Evolutionary conservation across 129 eudicot species (phyloP), one percentile per base, ranked within the genome.

Genomic region (Glebionis coronaria): DNA sequence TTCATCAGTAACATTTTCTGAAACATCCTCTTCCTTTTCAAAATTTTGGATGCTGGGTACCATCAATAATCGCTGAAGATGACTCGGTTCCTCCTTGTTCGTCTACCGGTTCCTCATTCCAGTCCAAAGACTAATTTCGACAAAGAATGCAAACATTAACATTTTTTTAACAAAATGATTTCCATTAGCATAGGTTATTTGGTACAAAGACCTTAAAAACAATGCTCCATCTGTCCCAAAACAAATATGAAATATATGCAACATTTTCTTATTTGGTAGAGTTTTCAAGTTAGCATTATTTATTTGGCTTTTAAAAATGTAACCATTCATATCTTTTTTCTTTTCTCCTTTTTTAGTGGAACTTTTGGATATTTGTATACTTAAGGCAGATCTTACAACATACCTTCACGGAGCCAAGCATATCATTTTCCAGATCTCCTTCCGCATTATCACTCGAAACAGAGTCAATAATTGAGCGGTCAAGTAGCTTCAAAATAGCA

Each of bases 361-460:
- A 11, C 18, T 8, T 56, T 4, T 8, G 7, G 5, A 56, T 56
- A 56, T 12, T 47, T 47, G 16, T 47, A 11, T 11, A 47, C 53
- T n/a, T 27, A 59, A 59, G 58, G 58, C 31, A 2, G 16, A 63
- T 44, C 45, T 52, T 53, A 42, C 15, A 31, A 38, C 44, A 38
- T 80, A 93, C 99, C 95, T 94, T 94, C 8, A 94, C 99, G 5
- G 97, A 94, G 27, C 99, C 99, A 70, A 94, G 99, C 99, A 94
- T 94, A 81, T 89, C 93, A 51, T 80, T 88, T 75, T 89, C 99
- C 23, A 69, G 12, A 82, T 89, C 98, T 52, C 81, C 87, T 67
- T 94, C 99, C 29, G 68, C 79, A 71, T 84, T 84, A 63, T 87
- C 95, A 27, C 82, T 72, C n/a, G 79, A 86, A 58, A 71, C 77